Base-by-base conservation (phyloP, 202 grass and related monocot genomes). In the Eragrostis tef region DNA sequence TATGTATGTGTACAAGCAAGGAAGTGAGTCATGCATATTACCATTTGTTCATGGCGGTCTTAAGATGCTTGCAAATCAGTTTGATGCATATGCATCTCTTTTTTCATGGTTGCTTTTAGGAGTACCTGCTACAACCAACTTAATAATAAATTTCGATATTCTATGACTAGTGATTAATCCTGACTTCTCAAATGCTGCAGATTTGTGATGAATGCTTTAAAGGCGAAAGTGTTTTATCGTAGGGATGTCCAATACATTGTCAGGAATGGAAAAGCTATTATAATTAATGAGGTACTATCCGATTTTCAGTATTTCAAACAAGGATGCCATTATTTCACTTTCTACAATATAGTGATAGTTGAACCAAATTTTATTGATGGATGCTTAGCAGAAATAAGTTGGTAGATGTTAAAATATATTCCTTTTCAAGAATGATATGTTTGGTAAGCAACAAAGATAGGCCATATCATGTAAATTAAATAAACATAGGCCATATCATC, bases 171-270 rank as follows among this genome's bases (percentile, higher is more conserved):
- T 52, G 10, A 45, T 2, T 74, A 60, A 78, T 41, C 26, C 39
- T 53, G 42, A 85, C 48, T 79, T 81, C 24, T 49, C 42, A 72
- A 65, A 86, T 89, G 74, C 16, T 91, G 67, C 85, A 98, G 96
- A 58, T 98, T 98, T 85, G 59, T 98, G 56, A 95, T 87, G 70
- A 98, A 95, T 84, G 96, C 96, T 59, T 85, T 98, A 73, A 98
- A 98, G 78, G 96, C 92, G 25, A 95, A 98, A 89, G 92, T 91
- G 78, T 93, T 98, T 78, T 98, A 98, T 61, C 87, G 85, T 61
- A 80, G 90, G 73, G 90, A 98, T 90, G 90, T 98, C 19, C 96
- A 98, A 64, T 98, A 98, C 73, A 95, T 98, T 90, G 85, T 95
- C 34, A 86, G 90, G 79, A 85, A 93, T 85, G 96, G 96, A 48